Conservation (phyloP, 208 protist genomes). For the Leishmania amazonensis region DNA sequence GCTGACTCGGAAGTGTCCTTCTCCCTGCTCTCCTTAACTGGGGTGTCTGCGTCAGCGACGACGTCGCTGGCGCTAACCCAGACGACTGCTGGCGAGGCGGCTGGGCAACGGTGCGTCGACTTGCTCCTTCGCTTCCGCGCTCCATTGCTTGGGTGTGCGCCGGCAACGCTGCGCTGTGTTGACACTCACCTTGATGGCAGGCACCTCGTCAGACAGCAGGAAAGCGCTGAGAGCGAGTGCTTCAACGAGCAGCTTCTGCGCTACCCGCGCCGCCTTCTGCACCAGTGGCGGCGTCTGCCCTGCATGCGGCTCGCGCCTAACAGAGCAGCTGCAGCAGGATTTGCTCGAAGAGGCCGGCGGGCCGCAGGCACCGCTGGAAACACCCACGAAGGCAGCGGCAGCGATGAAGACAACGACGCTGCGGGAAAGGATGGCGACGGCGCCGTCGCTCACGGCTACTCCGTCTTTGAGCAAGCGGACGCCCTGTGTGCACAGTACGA, state of each 20-base stretch:
- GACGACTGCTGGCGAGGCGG: constrained; percentile 2
- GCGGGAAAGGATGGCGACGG: not conserved
- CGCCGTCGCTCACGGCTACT: not conserved
- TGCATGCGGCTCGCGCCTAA: constrained; percentile 18
- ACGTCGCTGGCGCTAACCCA: not conserved
- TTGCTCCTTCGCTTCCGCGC: constrained; percentile 22
- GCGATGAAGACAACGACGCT: not conserved
- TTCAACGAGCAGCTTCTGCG: constrained; percentile 31
- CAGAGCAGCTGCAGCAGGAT: not conserved
- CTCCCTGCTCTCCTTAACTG: not conserved
- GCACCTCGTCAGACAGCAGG: not conserved
- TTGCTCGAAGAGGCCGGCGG: not conserved
- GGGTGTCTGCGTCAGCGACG: not conserved
- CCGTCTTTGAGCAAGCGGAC: constrained; percentile 9
- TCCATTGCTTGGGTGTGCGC: constrained; percentile 17
- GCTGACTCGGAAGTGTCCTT: not conserved
- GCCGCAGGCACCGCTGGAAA: not conserved
- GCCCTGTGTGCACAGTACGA: constrained; percentile 1
- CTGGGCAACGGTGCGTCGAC: constrained; percentile 17
- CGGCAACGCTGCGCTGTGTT: not conserved
- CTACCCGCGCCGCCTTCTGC: constrained; percentile 4
- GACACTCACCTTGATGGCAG: not conserved
- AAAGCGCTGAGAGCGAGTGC: not conserved
- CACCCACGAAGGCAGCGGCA: not conserved
- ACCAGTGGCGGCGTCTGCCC: constrained; percentile 26